These are phyloP conservation scores for Daldinia concentrica DNA, from an alignment of 495 filamentous ascomycete species.

Conservation along the genomic window DNA sequence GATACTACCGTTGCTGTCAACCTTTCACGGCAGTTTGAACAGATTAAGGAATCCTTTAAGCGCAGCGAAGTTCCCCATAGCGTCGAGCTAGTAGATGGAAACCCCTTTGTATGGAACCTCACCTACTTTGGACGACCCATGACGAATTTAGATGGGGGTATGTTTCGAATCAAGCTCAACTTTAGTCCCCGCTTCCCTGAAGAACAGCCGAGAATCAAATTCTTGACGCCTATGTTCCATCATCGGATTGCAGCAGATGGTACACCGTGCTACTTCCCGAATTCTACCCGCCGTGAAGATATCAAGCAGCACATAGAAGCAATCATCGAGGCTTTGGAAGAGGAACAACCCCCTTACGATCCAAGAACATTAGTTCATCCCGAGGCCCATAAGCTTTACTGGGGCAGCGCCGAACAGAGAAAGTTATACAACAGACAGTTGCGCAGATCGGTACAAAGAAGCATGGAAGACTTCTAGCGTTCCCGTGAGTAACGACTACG, in stretches of 20 bases:
- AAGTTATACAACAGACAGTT: constrained; percentile 85
- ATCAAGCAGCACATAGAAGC: constrained; percentile 85
- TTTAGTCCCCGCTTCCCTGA: constrained; percentile 91
- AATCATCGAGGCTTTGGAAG: constrained; percentile 83
- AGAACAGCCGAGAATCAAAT: constrained; percentile 86
- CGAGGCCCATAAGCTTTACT: constrained; percentile 87
- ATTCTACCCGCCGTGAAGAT: constrained; percentile 70
- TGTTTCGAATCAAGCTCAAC: constrained; percentile 81
- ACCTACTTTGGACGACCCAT: constrained; percentile 92
- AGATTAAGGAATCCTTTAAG: constrained; percentile 78
- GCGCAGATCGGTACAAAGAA: constrained; percentile 67
- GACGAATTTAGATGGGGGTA: constrained; percentile 91
- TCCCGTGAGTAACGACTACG: neutral
- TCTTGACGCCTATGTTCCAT: constrained; percentile 86
- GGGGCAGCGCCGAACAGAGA: constrained; percentile 81
- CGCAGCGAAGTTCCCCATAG: constrained; percentile 74
- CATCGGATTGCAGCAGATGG: constrained; percentile 83
- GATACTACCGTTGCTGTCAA: constrained; percentile 81
- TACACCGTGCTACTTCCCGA: constrained; percentile 83
- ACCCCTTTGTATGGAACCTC: constrained; percentile 71
- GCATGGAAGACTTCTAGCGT: constrained; percentile 57
- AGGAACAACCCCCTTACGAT: constrained; percentile 87
- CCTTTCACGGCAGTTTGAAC: constrained; percentile 83
- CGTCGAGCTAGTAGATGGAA: constrained; percentile 75
- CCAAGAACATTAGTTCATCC: constrained; percentile 87